Base-by-base conservation (phyloP, 768 basidiomycete species). In the Suillus luteus region DNA sequence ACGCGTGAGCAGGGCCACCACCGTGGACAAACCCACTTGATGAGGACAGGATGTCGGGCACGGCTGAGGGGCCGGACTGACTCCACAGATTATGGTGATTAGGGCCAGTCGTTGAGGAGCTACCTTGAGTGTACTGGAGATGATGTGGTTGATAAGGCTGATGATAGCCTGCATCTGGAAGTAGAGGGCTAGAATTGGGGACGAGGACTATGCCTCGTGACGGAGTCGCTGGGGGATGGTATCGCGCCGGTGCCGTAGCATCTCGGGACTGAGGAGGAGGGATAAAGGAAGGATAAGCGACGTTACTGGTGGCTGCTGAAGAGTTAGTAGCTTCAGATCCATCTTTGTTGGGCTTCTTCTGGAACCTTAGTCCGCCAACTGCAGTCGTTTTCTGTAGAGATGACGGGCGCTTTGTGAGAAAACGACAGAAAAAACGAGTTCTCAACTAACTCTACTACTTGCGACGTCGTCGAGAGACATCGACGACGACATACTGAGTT, bases 221-320 rank as follows among this genome's bases (percentile, higher is more conserved):
- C 9, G 86, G 76, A 68, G 65, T 81, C 70, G 73, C 74, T 48
- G 70, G 81, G 69, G 79, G 82, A 83, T 83, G 86, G 73, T 71
- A 90, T 64, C 85, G 86, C 62, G 88, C 86, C 75, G 83, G 71
- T 44, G 85, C 75, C n/a, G 88, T 89, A 51, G 84, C 90, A 80
- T 93, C 91, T 69, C 91, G 85, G 64, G 90, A 90, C 79, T 93
- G 91, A 43, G 83, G 54, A 9, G 88, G 88, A 64, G 82, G 86
- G 15, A 68, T 64, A 48, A 70, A 69, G 61, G 71, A 55, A 46
- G 68, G 67, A 38, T 86, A 75, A 35, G 87, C 87, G 57, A 82
- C 87, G 79, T 91, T 89, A 69, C 86, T 79, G 63, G 86, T 85
- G 73, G 88, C 86, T 24, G 83, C 62, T 5, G 85, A 87, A 64